A percentile compares a stretch with the other conserved stretches of the same genome.
These are phyloP conservation scores for Yamadazyma taylorii DNA, from an alignment of 1,139 yeast species.

Conservation along the genomic window DNA sequence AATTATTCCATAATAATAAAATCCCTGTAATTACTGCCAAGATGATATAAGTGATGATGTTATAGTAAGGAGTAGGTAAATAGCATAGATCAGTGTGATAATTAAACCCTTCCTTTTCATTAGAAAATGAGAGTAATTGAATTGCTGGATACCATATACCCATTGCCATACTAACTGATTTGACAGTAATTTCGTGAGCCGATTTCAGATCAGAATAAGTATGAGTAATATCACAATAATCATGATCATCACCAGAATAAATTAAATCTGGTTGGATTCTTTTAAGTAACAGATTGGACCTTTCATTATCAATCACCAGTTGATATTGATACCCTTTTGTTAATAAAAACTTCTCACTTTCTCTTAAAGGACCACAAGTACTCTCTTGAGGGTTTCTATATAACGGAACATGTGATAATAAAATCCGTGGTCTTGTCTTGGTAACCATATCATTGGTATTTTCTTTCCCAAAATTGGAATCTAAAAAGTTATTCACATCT, in stretches of 20 bases:
- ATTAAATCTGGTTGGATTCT: constrained; percentile 41
- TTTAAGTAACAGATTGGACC: constrained; percentile 29
- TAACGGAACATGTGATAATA: constrained; percentile 52
- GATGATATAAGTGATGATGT: constrained; percentile 37
- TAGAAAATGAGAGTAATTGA: constrained; percentile 41
- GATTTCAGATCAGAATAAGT: constrained; percentile 11
- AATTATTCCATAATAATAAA: constrained; percentile 31
- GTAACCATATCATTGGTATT: constrained; percentile 4
- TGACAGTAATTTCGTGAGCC: constrained; percentile 49
- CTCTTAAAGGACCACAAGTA: constrained; percentile 49
- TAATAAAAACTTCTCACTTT: constrained; percentile 25
- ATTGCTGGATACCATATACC: constrained; percentile 56
- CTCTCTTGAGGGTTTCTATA: constrained; percentile 32
- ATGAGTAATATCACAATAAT: constrained; percentile 52
- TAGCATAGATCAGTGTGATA: constrained; percentile 49
- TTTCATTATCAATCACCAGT: constrained; percentile 35
- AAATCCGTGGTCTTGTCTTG: constrained; percentile 31
- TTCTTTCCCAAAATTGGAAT: constrained; percentile 11
- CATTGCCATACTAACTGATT: constrained; percentile 62
- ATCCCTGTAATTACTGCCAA: constrained; percentile 37
- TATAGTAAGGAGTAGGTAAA: constrained; percentile 49
- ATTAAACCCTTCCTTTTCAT: constrained; percentile 20
- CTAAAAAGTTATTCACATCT: constrained; percentile 32
- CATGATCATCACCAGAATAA: constrained; percentile 56
- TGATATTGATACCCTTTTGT: constrained; percentile 53